Percentiles rank a stretch among this genome's conserved stretches.
phyloP scores from a whole-genome alignment of 768 basidiomycete species.

The Kondoa malvinella region DNA sequence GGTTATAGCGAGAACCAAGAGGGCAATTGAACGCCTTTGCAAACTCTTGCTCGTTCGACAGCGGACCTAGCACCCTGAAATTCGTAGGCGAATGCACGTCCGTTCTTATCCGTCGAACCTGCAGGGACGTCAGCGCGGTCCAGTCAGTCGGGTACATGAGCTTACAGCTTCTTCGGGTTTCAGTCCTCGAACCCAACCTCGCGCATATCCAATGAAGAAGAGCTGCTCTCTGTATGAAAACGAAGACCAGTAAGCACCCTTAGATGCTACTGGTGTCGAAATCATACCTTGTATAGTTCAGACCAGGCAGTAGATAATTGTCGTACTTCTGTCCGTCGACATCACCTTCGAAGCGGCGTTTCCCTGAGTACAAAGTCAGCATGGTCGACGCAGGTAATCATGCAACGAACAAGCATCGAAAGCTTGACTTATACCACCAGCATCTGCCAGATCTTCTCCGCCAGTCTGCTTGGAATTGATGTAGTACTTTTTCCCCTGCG shows the following conservation, averaged over 20 bases:
- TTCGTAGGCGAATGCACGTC: conserved; percentile 12
- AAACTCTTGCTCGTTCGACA: conserved; percentile 23
- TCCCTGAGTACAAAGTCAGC: conserved; percentile 32
- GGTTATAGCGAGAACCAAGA: conserved; percentile 18
- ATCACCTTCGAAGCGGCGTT: conserved; percentile 31
- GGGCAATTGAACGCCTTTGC: conserved; percentile 23
- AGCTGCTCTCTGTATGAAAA: conserved; percentile 22
- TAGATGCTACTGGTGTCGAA: neutral
- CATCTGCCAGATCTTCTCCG: conserved; percentile 81
- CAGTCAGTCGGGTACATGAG: neutral
- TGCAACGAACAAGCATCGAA: conserved; percentile 53
- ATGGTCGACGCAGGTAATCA: neutral
- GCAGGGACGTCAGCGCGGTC: neutral
- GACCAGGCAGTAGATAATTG: conserved; percentile 24
- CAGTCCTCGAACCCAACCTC: conserved; percentile 24
- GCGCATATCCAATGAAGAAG: conserved; percentile 26
- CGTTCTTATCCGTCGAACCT: conserved; percentile 11
- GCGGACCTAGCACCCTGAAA: conserved; percentile 20
- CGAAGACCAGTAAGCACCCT: neutral
- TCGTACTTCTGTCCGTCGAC: conserved; percentile 17
- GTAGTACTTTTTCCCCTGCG: conserved; percentile 62
- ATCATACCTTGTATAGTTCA: conserved; percentile 18
- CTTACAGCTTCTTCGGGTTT: conserved; percentile 17
- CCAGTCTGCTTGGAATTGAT: conserved; percentile 68
- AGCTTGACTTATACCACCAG: conserved; percentile 57